Percentiles rank a stretch among this genome's conserved stretches.
phyloP scores from a whole-genome alignment of 192 early-diverging fungal genomes.

The Backusella mclennaniae region DNA sequence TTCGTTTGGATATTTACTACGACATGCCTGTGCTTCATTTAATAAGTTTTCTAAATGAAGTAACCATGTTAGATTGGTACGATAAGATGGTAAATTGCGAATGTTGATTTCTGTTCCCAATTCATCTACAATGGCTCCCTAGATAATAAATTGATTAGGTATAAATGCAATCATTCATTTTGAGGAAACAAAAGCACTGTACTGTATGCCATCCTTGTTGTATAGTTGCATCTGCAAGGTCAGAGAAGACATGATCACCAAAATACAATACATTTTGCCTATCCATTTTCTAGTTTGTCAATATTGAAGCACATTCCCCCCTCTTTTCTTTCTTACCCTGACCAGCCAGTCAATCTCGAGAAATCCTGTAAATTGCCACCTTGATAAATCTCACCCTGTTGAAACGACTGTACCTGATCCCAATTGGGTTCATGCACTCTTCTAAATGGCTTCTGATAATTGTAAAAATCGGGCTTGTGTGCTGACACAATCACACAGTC shows the following conservation, averaged over 20 bases:
- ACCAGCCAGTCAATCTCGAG: conserved; percentile 53
- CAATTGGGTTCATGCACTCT: conserved; percentile 47
- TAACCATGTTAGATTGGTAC: conserved; percentile 49
- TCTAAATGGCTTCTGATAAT: conserved; percentile 58
- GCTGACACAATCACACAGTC: conserved; percentile 60
- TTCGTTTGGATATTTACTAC: conserved; percentile 25
- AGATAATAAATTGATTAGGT: not conserved
- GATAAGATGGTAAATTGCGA: conserved; percentile 48
- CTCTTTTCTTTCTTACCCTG: conserved; percentile 14
- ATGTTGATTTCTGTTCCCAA: conserved; percentile 53
- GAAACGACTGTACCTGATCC: conserved; percentile 50
- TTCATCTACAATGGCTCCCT: conserved; percentile 59
- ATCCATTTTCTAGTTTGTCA: not conserved
- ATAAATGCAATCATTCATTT: too few species aligned
- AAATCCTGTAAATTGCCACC: conserved; percentile 60
- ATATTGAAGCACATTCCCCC: not conserved
- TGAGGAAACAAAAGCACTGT: not conserved
- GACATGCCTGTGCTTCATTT: conserved; percentile 51
- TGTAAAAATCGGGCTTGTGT: conserved; percentile 59
- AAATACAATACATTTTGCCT: conserved; percentile 60
- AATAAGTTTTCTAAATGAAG: conserved; percentile 54
- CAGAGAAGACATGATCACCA: conserved; percentile 66
- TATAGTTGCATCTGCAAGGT: conserved; percentile 57
- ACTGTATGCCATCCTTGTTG: conserved; percentile 62
- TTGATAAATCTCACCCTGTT: conserved; percentile 58